Evolutionary conservation across 1,284 basidiomycete genomes (phyloP), one percentile per base, ranked within the genome.

Genomic region (Filobasidium uniguttulatum): DNA sequence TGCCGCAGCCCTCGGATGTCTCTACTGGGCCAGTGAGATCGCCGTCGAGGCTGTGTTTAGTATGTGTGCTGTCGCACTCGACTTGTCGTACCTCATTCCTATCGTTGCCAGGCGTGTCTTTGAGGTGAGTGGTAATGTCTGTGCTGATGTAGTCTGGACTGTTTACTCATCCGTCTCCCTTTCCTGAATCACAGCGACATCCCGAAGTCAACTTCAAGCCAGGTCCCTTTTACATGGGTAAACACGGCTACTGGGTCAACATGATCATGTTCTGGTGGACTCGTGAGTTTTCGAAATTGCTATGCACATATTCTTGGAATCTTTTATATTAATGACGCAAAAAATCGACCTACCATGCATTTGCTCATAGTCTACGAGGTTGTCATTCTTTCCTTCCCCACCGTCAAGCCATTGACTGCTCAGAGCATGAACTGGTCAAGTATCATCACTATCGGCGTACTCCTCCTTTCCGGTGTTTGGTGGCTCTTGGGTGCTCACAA

Each of bases 11-110:
- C 66, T 73, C 55, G 72, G 71, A 12, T 68, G 87, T 19, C 75
- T 90, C 30, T 80, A 82, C 57, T 78, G 89, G 52, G 86, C 84
- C 7, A 83, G 80, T 54, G 75, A 79, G 19, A 73, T 82, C 38
- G 87, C 89, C 1, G 79, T 84, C 22, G 80, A 81, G 48, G 89
- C 89, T 44, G 79, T 94, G 62, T 88, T 90, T 56, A 54, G 48
- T 22, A 61, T 60, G 60, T 60, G 58, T 36, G 61, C 63, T 6
- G 62, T 65, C 3, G 61, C 63, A 8, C 54, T 65, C 17, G 63
- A 65, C 46, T 36, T 65, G 34, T 62, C 61, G 5, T 63, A 65
- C 49, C 49, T 63, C 29, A 62, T 66, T 30, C 64, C 64, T 8
- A 58, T 66, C 44, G 53, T 66, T 38, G 59, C 56, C 48, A 57